Percentiles rank a stretch among this genome's conserved stretches.
Conservation (phyloP, 164 flowering plant genomes). For the Saururus chinensis region DNA sequence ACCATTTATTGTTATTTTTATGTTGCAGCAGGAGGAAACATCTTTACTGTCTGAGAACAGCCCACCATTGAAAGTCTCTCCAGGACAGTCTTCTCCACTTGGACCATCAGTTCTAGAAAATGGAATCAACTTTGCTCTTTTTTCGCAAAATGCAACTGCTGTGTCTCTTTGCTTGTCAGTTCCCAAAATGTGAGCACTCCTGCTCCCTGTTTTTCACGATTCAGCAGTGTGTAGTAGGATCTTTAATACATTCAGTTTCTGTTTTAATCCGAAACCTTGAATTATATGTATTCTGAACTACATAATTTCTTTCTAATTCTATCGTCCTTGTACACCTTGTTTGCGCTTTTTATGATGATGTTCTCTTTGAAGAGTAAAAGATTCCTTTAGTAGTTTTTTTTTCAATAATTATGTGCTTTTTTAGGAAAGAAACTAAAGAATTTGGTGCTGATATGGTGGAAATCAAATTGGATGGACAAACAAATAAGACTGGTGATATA, state of each 20-base stretch:
- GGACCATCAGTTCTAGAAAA: conserved; percentile 75
- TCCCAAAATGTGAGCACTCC: conserved; percentile 35
- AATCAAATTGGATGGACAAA: conserved; percentile 51
- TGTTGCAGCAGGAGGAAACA: conserved; percentile 31
- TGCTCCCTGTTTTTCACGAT: neutral
- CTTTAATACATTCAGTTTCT: too few species aligned
- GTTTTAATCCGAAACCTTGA: too few species aligned
- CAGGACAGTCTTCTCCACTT: conserved; percentile 78
- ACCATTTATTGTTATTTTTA: neutral
- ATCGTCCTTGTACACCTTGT: neutral
- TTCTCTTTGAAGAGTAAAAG: neutral
- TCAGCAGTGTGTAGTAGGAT: neutral
- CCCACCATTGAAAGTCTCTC: conserved; percentile 31
- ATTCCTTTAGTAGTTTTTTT: neutral
- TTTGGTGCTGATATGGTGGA: conserved; percentile 42
- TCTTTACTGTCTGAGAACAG: conserved; percentile 22
- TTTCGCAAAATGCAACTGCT: conserved; percentile 78
- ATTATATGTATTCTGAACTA: neutral
- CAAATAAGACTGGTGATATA: conserved; percentile 73
- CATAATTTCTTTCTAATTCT: neutral
- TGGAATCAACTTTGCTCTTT: conserved; percentile 82
- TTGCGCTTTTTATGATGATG: neutral
- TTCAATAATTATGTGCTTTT: neutral
- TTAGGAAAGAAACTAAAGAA: conserved; percentile 21
- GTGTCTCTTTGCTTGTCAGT: conserved; percentile 72